Evolutionary conservation across 2,329 filamentous ascomycete species (phyloP), one percentile per base, ranked within the genome.

Genomic region (Ophiostoma sp.): DNA sequence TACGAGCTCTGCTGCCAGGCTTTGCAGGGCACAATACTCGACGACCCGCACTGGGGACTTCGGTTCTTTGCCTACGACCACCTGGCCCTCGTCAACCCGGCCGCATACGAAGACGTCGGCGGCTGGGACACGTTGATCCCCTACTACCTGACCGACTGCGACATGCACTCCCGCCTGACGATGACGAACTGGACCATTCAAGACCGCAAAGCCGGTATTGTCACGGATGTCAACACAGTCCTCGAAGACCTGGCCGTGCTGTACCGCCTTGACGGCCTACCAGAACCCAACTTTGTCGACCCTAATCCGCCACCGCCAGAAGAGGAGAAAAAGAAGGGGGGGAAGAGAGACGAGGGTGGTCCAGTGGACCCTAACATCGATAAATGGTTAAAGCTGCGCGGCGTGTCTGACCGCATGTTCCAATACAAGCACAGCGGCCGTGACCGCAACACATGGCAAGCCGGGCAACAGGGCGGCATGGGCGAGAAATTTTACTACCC

Each of bases 51-150:
- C 70, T 90, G 87, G 88, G 87, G 81, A 0, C 78, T 85, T 66
- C 83, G 84, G 11, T 87, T 88, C 79, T 90, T 89, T 78, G 83
- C 86, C 12, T 89, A 89, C 79, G 88, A 90, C 77, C 85, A 87
- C 75, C 81, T 90, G 2, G 83, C 87, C 1, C 81, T 89, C 1
- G 86, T 90, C 52, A 89, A 90, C 76, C 85, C 85, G 15, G 81
- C 78, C 6, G 85, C 87, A 0, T 85, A 85, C 76, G 83, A 85
- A 74, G 82, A 84, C 55, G 82, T 89, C 11, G 83, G 87, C 19
- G 86, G 83, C 0, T 90, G 87, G 86, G 88, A 90, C 76, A 85
- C 85, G 0, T 79, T 86, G 74, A 89, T 90, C 45, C 86, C 87
- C 0, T 89, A 86, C 77, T 89, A 89, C 78, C 82, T 85, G 75